A percentile compares a stretch with the other conserved stretches of the same genome.
phyloP scores from a whole-genome alignment of 768 basidiomycete species.

The Suillus subluteus region DNA sequence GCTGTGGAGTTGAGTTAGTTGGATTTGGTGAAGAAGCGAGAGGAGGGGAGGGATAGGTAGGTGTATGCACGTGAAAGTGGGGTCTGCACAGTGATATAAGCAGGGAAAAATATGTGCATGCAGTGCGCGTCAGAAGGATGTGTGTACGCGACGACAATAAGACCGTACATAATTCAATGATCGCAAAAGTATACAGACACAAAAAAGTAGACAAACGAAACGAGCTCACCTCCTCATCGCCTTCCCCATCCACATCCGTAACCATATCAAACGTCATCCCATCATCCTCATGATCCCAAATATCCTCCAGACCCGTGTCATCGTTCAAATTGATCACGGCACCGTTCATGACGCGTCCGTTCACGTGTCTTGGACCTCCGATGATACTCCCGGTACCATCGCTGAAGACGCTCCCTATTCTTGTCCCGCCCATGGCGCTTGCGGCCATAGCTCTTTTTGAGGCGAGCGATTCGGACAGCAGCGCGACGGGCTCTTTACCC shows the following conservation, averaged over 20 bases:
- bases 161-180: not conserved
- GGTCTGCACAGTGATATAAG: not conserved
- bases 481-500: constrained; percentile 16
- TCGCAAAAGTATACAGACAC: not conserved
- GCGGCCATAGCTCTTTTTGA: not conserved
- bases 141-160: constrained; percentile 13
- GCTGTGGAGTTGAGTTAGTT: constrained; percentile 32
- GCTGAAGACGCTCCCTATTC: not conserved
- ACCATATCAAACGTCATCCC: constrained; percentile 75
- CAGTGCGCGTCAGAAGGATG: not conserved
- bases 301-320: constrained; percentile 29
- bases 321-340: constrained; percentile 24
- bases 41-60: no score
- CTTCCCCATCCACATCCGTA: constrained; percentile 61
- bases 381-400: not conserved
- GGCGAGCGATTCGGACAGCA: constrained; percentile 23
- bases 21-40: not conserved
- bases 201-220: not conserved
- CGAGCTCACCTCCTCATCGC: constrained; percentile 69
- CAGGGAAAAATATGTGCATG: not conserved
- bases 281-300: constrained; percentile 49
- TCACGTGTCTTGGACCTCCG: not conserved
- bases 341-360: constrained; percentile 20
- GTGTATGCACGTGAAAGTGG: not conserved
- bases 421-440: not conserved